Conservation (phyloP, 2,329 filamentous ascomycete species). For the Xylariales sp. region DNA sequence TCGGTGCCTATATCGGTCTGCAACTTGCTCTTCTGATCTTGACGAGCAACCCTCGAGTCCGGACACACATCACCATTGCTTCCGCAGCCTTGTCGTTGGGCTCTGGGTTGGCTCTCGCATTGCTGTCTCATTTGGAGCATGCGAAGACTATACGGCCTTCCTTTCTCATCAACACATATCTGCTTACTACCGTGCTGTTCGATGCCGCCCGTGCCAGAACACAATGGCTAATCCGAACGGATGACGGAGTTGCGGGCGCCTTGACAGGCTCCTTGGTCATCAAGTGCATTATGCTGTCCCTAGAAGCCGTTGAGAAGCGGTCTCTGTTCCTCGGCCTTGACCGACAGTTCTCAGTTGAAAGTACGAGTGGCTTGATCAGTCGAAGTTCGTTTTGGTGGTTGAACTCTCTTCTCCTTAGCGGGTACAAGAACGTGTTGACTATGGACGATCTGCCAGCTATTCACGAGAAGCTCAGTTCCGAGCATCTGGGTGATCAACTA, state of each 20-base stretch:
- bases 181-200: constrained; percentile 13
- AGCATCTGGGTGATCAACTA: neutral
- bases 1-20: constrained; percentile 4
- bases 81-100: constrained; percentile 6
- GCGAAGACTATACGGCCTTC: constrained; percentile 10
- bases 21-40: constrained; percentile 8
- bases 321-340: constrained; percentile 19
- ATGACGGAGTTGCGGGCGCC: constrained; percentile 15
- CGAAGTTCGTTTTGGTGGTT: constrained; percentile 25
- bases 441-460: constrained; percentile 16
- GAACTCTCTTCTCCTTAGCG: constrained; percentile 19
- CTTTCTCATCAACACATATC: constrained; percentile 13
- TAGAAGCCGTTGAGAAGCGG: constrained; percentile 24
- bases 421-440: constrained; percentile 20
- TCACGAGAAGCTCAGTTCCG: constrained; percentile 10
- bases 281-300: constrained; percentile 16
- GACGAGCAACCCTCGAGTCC: neutral
- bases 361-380: constrained; percentile 20
- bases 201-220: constrained; percentile 10
- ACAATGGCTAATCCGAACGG: constrained; percentile 8
- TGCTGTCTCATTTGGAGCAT: constrained; percentile 12
- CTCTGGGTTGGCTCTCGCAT: constrained; percentile 7
- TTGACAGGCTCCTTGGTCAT: constrained; percentile 19
- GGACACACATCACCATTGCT: constrained; percentile 9
- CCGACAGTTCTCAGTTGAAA: constrained; percentile 15